These are phyloP conservation scores for Exserohilum rostratum DNA, from an alignment of 2,329 filamentous ascomycete species.

Conservation along the genomic window DNA sequence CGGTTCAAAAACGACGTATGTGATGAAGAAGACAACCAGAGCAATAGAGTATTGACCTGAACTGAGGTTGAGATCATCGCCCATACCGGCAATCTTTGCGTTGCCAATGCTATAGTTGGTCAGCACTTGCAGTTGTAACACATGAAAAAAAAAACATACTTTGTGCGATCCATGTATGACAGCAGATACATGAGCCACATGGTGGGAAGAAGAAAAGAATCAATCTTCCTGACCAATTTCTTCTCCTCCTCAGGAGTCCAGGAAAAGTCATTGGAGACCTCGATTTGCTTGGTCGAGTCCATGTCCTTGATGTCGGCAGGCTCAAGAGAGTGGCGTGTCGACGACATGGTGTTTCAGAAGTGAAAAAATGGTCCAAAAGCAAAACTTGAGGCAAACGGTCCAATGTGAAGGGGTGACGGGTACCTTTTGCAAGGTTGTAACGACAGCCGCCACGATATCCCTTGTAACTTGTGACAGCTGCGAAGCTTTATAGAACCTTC, in stretches of 20 bases:
- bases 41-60: constrained; percentile 59
- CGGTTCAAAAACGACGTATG: constrained; percentile 60
- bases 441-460: background rate
- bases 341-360: constrained; percentile 27
- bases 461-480: constrained; percentile 3
- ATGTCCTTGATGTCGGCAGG: constrained; percentile 31
- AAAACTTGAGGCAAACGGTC: background rate
- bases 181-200: constrained; percentile 60
- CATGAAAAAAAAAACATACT: constrained; percentile 27
- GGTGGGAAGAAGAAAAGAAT: constrained; percentile 54
- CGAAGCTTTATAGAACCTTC: constrained; percentile 34
- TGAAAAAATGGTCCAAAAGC: background rate
- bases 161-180: constrained; percentile 55
- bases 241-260: constrained; percentile 59
- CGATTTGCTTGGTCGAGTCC: constrained; percentile 51
- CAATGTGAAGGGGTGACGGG: background rate
- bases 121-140: background rate
- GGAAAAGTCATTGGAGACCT: constrained; percentile 51
- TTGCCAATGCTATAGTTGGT: constrained; percentile 50
- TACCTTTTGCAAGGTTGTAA: background rate
- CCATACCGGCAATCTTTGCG: constrained; percentile 60
- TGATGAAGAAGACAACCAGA: constrained; percentile 61
- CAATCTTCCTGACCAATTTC: constrained; percentile 56
- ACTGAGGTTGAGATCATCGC: constrained; percentile 53
- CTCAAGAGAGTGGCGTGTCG: constrained; percentile 29